Conservation (phyloP, 108 stramenopile genomes). For the Fistulifera pelliculosa region DNA sequence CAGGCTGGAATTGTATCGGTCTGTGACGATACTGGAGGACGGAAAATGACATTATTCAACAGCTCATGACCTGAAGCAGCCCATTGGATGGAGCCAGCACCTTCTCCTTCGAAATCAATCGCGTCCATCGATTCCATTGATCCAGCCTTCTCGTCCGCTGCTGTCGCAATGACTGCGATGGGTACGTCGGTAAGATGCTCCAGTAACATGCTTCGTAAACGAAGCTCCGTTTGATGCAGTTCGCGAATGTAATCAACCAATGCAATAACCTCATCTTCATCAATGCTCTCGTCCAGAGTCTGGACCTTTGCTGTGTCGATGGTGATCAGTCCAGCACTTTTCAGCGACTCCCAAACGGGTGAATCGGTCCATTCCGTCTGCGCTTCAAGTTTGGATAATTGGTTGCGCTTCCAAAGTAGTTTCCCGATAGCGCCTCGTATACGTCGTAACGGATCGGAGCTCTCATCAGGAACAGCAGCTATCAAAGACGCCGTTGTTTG, state of each 20-base stretch:
- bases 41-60: constrained; percentile 38
- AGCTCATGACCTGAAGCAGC: constrained; percentile 27
- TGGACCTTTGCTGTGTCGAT: constrained; percentile 2
- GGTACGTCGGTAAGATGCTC: constrained; percentile 39
- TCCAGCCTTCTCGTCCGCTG: constrained; percentile 60
- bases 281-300: background rate
- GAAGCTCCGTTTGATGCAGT: constrained; percentile 58
- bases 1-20: constrained; percentile 27
- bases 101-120: constrained; percentile 36
- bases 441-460: constrained; percentile 54
- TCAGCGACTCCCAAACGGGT: constrained; percentile 18
- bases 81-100: constrained; percentile 35
- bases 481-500: constrained; percentile 43
- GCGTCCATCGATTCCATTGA: constrained; percentile 54
- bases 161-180: constrained; percentile 48
- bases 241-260: constrained; percentile 44
- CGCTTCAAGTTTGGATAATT: constrained; percentile 29
- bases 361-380: constrained; percentile 38
- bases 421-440: constrained; percentile 57
- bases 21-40: constrained; percentile 26
- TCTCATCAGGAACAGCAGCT: constrained; percentile 43
- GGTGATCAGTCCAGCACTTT: background rate
- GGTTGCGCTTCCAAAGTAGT: constrained; percentile 58
- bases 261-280: constrained; percentile 7
- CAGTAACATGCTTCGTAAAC: constrained; percentile 39